A percentile compares a stretch with the other conserved stretches of the same genome.
phyloP scores from a whole-genome alignment of 164 flowering plant genomes.

The Taxillus chinensis region DNA sequence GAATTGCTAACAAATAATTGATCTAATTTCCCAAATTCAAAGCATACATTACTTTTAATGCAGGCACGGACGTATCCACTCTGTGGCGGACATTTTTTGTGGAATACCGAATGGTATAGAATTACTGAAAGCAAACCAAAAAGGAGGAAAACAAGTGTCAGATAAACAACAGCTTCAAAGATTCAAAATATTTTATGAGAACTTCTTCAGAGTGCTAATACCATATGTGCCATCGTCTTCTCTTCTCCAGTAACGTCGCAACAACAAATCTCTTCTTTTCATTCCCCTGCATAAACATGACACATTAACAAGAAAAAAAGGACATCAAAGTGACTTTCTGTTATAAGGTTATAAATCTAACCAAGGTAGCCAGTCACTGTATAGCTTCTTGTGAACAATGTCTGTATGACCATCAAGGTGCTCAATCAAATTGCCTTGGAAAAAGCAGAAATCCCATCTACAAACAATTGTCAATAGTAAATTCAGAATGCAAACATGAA shows the following conservation, averaged over 20 bases:
- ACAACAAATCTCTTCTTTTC: conserved; percentile 70
- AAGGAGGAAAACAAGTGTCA: neutral
- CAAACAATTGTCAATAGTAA: conserved; percentile 13
- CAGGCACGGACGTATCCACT: conserved; percentile 77
- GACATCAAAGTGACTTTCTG: conserved; percentile 2
- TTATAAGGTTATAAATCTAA: conserved; percentile 21
- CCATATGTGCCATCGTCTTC: conserved; percentile 29
- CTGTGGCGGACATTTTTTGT: conserved; percentile 54
- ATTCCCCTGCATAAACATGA: conserved; percentile 52
- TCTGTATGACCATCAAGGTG: conserved; percentile 95
- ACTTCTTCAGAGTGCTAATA: neutral
- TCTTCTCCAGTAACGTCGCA: conserved; percentile 90
- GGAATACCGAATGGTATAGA: conserved; percentile 79
- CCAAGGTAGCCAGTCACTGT: conserved; percentile 79
- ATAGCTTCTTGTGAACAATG: conserved; percentile 58
- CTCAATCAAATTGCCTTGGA: conserved; percentile 65
- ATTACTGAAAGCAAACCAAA: conserved; percentile 46
- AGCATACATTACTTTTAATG: conserved; percentile 95
- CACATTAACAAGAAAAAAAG: conserved; percentile 3
- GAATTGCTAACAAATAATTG: too few relatives aligned
- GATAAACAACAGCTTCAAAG: neutral
- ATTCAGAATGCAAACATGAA: neutral
- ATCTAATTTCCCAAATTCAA: conserved; percentile 1
- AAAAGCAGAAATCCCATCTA: conserved; percentile 93
- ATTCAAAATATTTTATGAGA: neutral